Percentiles rank a stretch among this genome's conserved stretches.
phyloP scores from a whole-genome alignment of 1,139 yeast genomes.

The Scheffersomyces illinoinensis region DNA sequence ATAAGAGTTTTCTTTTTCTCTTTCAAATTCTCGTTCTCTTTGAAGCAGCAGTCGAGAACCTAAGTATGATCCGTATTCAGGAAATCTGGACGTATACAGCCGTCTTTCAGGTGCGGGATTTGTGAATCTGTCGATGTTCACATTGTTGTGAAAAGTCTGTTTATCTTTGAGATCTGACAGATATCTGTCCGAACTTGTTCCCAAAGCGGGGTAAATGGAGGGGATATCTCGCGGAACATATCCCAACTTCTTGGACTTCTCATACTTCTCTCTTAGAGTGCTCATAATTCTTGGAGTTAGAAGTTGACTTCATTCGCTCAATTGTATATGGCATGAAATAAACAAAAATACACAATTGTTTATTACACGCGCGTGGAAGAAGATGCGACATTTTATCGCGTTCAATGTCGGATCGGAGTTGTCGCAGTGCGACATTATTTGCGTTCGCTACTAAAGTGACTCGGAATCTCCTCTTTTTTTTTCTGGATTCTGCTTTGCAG shows the following conservation, averaged over 20 bases:
- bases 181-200: background rate
- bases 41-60: background rate
- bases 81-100: background rate
- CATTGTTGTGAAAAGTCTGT: background rate
- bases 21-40: background rate
- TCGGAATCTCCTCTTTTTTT: background rate
- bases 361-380: background rate
- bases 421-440: background rate
- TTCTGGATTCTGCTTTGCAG: background rate
- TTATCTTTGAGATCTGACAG: background rate
- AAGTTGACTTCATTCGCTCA: background rate
- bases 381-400: background rate
- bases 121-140: background rate
- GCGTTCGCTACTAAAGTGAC: background rate
- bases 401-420: background rate
- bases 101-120: background rate
- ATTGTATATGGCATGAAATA: background rate
- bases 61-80: background rate
- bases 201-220: background rate
- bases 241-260: slow-evolving; percentile 4
- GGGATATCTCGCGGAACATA: slow-evolving; percentile 3
- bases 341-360: background rate
- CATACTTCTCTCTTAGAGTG: slow-evolving; percentile 1
- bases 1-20: background rate
- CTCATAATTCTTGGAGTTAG: slow-evolving; percentile 3